Evolutionary conservation across 2,329 filamentous ascomycete genomes (phyloP).

Genomic region (Rasamsonia emersonii): DNA sequence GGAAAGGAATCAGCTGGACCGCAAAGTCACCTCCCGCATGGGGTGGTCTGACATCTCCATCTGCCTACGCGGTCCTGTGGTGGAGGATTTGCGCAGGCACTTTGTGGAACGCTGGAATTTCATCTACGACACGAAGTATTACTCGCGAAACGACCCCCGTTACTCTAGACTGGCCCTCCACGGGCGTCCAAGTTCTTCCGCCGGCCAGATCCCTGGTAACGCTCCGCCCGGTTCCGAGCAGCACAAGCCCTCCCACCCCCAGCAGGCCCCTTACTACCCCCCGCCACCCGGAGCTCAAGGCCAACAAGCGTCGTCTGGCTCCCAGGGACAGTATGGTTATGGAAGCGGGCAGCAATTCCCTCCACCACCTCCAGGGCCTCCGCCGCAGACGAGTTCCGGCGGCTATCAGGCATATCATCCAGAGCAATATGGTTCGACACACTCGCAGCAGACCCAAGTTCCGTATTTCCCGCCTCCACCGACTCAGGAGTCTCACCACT

Average conservation of each 20-base stretch:
- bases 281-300: constrained; percentile 6
- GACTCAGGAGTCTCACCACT: constrained; percentile 21
- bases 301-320: constrained; percentile 5
- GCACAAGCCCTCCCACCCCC: constrained; percentile 1
- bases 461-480: constrained; percentile 38
- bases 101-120: constrained; percentile 89
- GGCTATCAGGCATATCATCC: constrained; percentile 3
- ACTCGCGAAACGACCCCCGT: constrained; percentile 43
- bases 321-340: too few species aligned
- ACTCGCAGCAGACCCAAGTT: constrained; percentile 12
- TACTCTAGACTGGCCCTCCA: constrained; percentile 26
- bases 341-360: constrained; percentile 29
- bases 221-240: constrained; percentile 5
- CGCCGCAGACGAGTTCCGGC: constrained; percentile 12
- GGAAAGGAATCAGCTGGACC: constrained; percentile 79
- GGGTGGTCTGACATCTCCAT: constrained; percentile 85
- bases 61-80: constrained; percentile 64
- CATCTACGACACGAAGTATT: constrained; percentile 77
- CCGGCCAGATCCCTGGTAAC: neutral
- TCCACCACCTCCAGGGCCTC: constrained; percentile 29
- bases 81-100: constrained; percentile 65
- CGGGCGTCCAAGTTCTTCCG: neutral
- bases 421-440: constrained; percentile 4
- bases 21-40: constrained; percentile 73
- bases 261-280: constrained; percentile 8